These are phyloP conservation scores for Rusavskia elegans DNA, from an alignment of 495 filamentous ascomycete species.

Conservation along the genomic window DNA sequence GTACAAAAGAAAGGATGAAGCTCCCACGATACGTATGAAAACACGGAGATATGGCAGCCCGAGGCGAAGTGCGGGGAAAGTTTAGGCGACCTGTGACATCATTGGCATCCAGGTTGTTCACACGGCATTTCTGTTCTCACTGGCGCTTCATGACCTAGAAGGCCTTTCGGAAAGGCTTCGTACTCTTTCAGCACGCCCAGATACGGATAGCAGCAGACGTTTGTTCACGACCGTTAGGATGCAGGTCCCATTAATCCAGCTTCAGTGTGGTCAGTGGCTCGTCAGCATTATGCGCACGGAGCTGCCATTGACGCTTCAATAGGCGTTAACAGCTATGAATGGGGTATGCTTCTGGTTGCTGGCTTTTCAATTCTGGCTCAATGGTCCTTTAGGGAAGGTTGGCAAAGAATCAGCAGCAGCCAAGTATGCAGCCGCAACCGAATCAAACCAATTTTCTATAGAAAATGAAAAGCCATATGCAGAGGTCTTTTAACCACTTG, in stretches of 20 bases:
- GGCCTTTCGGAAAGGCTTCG: too few species aligned
- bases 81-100: not conserved
- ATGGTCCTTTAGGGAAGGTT: slow-evolving; percentile 39
- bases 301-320: not conserved
- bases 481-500: slow-evolving; percentile 39
- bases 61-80: not conserved
- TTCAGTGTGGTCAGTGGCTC: slow-evolving; percentile 68
- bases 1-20: too few species aligned
- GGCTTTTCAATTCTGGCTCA: slow-evolving; percentile 11
- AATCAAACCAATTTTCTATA: slow-evolving; percentile 51
- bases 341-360: slow-evolving; percentile 40
- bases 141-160: too few species aligned
- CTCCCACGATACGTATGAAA: not conserved
- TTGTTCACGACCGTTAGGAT: slow-evolving; percentile 20
- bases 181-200: too few species aligned
- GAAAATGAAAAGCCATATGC: slow-evolving; percentile 70
- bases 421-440: slow-evolving; percentile 62
- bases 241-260: slow-evolving; percentile 71
- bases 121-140: too few species aligned
- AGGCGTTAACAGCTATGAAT: slow-evolving; percentile 96
- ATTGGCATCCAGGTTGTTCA: too few species aligned
- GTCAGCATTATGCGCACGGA: not conserved
- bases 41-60: too few species aligned
- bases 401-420: slow-evolving; percentile 62
- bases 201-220: too few species aligned